Evolutionary conservation across 306 rosid species (phyloP), one percentile per base, ranked within the genome.

Genomic region (Inga leiocalycina): DNA sequence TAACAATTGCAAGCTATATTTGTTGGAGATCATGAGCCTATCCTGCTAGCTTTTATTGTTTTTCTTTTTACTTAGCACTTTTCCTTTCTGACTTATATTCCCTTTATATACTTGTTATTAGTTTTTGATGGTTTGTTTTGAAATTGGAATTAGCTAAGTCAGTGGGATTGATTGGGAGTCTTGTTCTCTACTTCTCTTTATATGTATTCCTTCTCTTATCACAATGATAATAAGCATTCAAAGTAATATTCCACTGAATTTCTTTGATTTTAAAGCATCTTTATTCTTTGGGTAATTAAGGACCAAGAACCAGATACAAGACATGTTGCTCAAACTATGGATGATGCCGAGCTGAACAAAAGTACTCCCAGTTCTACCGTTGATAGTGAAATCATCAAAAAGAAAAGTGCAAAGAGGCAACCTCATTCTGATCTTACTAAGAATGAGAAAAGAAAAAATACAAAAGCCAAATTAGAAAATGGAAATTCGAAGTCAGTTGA

Each of bases 231-330:
- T 64, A 12, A 10, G 70, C 19, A 64, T 30, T 64, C 41, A 64
- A 37, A 62, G 8, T 62, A 11, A 30, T 12, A 30, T 64, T 30
- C 70, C 19, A 12, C 39, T 64, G 20, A 27, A 30, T 64, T 27
- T 64, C 70, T 19, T 48, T 32, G 71, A 45, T 56, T 49, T 68
- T 80, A 48, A 27, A 73, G 76, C 66, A 59, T 59, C 70, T 81
- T 81, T 51, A 16, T 80, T 52, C 80, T 35, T 66, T 87, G 93
- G 97, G 92, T 77, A 44, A 76, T 82, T n/a, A 24, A 80, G 75
- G 88, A 54, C 52, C 87, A 43, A 30, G 80, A 76, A 70, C 80
- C 74, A 6, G 77, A 71, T 81, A 85, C 41, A 19, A 69, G 67
- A 70, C 76, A 86, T 68, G 56, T 45, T 90, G 32, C 65, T 74